Conservation (phyloP, 139 green algal genomes). For the Trebouxia sp. region DNA sequence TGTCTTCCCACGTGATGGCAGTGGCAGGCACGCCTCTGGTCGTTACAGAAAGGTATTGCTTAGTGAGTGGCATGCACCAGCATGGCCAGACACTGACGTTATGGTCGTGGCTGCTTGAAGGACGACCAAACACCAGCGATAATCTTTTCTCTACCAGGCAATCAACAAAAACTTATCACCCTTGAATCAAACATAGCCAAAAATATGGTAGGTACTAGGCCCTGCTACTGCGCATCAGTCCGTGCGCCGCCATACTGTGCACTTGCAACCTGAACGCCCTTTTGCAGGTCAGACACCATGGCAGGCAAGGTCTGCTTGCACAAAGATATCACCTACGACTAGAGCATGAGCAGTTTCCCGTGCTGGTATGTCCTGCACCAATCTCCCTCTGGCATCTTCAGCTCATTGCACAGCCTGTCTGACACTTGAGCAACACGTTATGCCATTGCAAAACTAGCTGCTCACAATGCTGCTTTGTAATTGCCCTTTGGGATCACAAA, state of each 20-base stretch:
- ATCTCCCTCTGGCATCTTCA: too few relatives aligned
- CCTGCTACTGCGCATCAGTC: not conserved
- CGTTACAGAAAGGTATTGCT: conserved; percentile 6
- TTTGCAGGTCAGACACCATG: not conserved
- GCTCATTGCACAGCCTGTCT: too few relatives aligned
- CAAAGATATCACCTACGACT: not conserved
- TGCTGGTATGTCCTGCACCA: not conserved
- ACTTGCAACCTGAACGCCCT: not conserved
- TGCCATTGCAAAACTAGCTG: not conserved
- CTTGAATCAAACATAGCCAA: not conserved
- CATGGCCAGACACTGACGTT: too few relatives aligned
- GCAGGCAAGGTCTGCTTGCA: conserved; percentile 1
- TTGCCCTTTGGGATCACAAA: not conserved
- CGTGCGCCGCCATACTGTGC: not conserved
- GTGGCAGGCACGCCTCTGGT: not conserved
- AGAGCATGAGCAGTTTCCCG: not conserved
- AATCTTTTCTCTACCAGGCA: conserved; percentile 3
- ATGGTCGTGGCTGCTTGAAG: not conserved
- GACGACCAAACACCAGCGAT: not conserved
- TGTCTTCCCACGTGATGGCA: not conserved
- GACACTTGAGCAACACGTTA: too few relatives aligned
- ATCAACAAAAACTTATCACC: conserved; percentile 4
- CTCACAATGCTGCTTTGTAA: not conserved
- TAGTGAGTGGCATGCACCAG: too few relatives aligned
- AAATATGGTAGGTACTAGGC: not conserved